phyloP scores from a whole-genome alignment of 306 rosid species.

The Lithocarpus polystachyus region DNA sequence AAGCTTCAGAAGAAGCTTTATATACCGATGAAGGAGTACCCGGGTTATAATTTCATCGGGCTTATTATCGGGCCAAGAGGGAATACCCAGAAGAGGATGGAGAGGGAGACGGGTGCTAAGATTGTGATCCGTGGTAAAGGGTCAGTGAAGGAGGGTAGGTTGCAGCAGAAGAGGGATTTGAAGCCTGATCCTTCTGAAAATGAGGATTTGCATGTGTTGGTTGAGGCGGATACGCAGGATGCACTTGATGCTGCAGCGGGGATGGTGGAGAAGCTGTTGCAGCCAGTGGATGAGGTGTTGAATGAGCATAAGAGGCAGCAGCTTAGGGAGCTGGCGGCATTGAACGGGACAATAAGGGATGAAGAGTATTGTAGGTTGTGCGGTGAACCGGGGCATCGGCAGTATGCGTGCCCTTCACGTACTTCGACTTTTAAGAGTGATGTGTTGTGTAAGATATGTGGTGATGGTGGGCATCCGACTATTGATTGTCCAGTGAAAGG shows the following conservation, averaged over 20 bases:
- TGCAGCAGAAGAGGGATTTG: constrained; percentile 94
- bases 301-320: constrained; percentile 99
- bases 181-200: constrained; percentile 92
- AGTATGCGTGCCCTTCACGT: constrained; percentile 88
- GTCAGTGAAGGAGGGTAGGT: constrained; percentile 88
- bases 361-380: constrained; percentile 93
- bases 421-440: constrained; percentile 87
- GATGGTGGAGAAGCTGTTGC: constrained; percentile 97
- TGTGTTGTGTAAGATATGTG: constrained; percentile 92
- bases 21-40: constrained; percentile 95
- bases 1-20: constrained; percentile 99
- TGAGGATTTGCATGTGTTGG: constrained; percentile 94
- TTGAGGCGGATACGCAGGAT: constrained; percentile 89
- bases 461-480: constrained; percentile 98
- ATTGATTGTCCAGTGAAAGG: constrained; percentile 99
- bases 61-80: constrained; percentile 97
- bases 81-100: constrained; percentile 97
- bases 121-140: constrained; percentile 97
- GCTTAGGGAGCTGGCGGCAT: constrained; percentile 91
- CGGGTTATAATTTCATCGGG: constrained; percentile 94
- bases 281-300: constrained; percentile 96
- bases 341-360: constrained; percentile 96
- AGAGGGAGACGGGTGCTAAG: constrained; percentile 94
- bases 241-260: constrained; percentile 96
- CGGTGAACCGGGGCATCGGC: constrained; percentile 97